Base-by-base conservation (phyloP, 805 yeast genomes). In the Cephaloascus albidus region DNA sequence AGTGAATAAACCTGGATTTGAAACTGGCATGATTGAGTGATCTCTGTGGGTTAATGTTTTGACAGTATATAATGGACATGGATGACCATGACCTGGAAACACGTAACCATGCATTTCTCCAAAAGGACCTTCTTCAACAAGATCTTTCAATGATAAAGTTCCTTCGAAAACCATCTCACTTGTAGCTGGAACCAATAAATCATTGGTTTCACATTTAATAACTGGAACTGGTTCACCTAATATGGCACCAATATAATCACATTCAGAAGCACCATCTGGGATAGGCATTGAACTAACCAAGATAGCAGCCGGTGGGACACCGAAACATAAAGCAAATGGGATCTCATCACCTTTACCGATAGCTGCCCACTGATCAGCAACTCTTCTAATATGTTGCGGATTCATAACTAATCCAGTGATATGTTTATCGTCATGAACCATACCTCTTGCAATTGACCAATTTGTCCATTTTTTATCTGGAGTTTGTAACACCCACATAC, bases 41-140 rank as follows among this genome's bases (percentile, higher is more conserved):
- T 52, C 44, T 39, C 58, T 50, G 40, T 52, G 45, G 12, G 48
- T 44, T 32, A 54, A 49, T 8, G 44, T 28, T 6, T 51, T 40
- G 10, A 54, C 51, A 3, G 52, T 47, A 36, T 52, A 53, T 14
- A 46, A 40, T 19, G 59, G 59, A 40, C 54, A 50, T n/a, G 48
- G 49, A 38, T 50, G 54, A n/a, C 42, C 45, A 12, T 45, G 42
- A 8, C 50, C 52, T 10, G 39, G 43, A 33, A 53, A 53, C 14
- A 43, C 45, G 38, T 54, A 54, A n/a, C 58, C 58, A 38, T 52
- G 58, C 57, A 52, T 51, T 27, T 54, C 59, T 18, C 59, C 58
- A 42, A 54, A 53, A n/a, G 58, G 59, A 23, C 58, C 59, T 36
- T 54, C 59, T 2, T 39, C 36, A 16, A 36, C 42, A 28, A 42